Evolutionary conservation across 1,284 basidiomycete genomes (phyloP), one percentile per base, ranked within the genome.

Genomic region (Marasmius oreades): DNA sequence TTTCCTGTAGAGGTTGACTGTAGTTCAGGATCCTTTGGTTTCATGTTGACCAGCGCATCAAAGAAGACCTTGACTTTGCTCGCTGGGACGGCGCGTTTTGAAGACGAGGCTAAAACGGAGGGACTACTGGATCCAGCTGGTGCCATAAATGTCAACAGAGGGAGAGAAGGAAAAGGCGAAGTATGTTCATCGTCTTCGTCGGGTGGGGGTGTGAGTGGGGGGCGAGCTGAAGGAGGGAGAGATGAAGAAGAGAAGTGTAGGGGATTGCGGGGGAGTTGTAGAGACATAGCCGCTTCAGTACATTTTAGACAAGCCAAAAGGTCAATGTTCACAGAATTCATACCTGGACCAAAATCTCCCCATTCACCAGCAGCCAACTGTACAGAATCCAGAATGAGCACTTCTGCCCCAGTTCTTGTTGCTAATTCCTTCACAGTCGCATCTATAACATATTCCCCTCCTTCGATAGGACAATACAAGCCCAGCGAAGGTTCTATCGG

Each of bases 391-490:
- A 95, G 67, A 11, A 92, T 83, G 16, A 94, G 76, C 5, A 95
- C 86, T 61, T 95, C 93, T 16, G 92, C 82, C 28, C 79, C 81
- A 2, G 86, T 84, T 57, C 81, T 78, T 43, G 80, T 78, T 1
- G 91, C 91, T 59, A 94, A 73, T 65, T 91, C 87, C 46, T 80
- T 76, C 16, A 95, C 85, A 1, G 91, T 91, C 33, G 84, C 81
- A 64, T 90, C 85, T 28, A 94, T 78, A 42, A 94, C 79, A 67
- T 88, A 80, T 58, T 87, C 83, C 26, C 73, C 75, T 53, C 78
- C 92, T 73, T 94, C 92, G 56, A 95, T 88, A 2, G 92, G 93
- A 61, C 88, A 92, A 65, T 91, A 92, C 5, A 95, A 71, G 0
- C 85, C 89, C 31, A 95, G 71, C 0, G 88, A 90, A 1, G 91